These are phyloP conservation scores for Coix lacrymajobi DNA, from an alignment of 176 grass and related monocot species.

Conservation along the genomic window DNA sequence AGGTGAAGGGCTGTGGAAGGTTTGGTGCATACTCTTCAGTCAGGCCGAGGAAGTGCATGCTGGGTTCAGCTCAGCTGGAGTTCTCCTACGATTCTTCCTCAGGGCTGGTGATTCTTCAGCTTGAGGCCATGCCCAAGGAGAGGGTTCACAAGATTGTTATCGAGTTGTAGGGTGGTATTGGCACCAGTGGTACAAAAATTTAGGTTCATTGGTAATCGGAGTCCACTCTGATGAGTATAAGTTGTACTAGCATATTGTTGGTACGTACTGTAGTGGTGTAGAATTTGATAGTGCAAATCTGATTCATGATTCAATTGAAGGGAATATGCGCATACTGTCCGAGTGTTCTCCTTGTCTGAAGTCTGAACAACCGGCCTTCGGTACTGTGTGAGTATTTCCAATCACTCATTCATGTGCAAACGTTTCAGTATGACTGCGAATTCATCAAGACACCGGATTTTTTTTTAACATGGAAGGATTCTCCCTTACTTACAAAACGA, in stretches of 20 bases:
- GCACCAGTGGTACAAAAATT: not conserved
- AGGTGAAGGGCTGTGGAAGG: slow-evolving; percentile 72
- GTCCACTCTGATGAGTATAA: not conserved
- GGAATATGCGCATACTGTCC: not conserved
- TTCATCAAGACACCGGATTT: too few species aligned
- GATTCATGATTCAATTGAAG: slow-evolving; percentile 3
- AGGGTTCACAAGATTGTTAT: slow-evolving; percentile 69
- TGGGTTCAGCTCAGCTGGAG: slow-evolving; percentile 47
- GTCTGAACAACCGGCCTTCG: not conserved
- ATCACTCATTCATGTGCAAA: not conserved
- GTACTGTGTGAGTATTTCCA: not conserved
- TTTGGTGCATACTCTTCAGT: slow-evolving; percentile 70
- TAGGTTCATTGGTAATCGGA: not conserved
- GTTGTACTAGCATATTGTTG: not conserved
- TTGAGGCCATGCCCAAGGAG: slow-evolving; percentile 62
- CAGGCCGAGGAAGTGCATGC: slow-evolving; percentile 47
- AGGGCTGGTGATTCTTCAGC: slow-evolving; percentile 44
- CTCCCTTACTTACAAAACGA: too few species aligned
- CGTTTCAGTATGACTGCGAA: not conserved
- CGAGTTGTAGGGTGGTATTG: slow-evolving; percentile 39
- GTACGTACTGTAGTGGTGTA: not conserved
- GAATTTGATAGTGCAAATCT: not conserved
- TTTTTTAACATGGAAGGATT: too few species aligned
- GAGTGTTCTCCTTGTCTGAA: not conserved
- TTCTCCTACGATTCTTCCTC: slow-evolving; percentile 68